Conservation (phyloP, 23 red algal species). For the Gracilaria caudata region DNA sequence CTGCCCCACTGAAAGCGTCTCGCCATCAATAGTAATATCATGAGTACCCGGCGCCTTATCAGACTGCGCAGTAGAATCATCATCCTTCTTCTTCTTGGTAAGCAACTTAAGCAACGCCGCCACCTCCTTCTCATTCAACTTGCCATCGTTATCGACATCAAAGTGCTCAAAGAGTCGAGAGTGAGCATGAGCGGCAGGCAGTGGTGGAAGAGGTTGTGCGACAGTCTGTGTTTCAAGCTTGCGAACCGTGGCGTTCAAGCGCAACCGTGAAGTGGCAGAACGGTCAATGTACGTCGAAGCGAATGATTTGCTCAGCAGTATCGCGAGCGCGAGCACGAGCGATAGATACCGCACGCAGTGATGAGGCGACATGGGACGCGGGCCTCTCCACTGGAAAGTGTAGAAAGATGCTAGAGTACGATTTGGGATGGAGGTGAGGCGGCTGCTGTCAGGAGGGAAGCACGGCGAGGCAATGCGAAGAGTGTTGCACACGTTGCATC, state of each 20-base stretch:
- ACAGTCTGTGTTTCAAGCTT: background rate
- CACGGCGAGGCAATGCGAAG: too few species aligned
- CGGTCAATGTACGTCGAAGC: too few species aligned
- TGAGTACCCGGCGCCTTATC: constrained; percentile 70
- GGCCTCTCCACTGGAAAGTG: too few species aligned
- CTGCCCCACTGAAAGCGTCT: constrained; percentile 76
- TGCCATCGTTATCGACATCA: constrained; percentile 77
- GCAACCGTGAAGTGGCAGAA: background rate
- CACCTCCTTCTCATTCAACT: constrained; percentile 78
- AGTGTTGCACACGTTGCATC: too few species aligned
- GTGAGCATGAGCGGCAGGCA: constrained; percentile 38
- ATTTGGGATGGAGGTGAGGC: too few species aligned
- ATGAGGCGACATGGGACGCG: too few species aligned
- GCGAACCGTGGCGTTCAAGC: background rate
- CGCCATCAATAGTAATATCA: constrained; percentile 85
- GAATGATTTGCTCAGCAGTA: too few species aligned
- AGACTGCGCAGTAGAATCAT: constrained; percentile 5
- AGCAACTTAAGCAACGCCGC: constrained; percentile 78
- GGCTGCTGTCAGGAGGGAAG: too few species aligned
- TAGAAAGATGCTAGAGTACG: too few species aligned
- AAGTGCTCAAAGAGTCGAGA: constrained; percentile 86
- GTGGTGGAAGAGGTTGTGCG: background rate
- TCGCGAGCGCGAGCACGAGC: too few species aligned
- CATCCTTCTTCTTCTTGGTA: constrained; percentile 56
- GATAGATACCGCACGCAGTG: too few species aligned